phyloP scores from a whole-genome alignment of 108 stramenopile genomes.

The Tribonema minus region DNA sequence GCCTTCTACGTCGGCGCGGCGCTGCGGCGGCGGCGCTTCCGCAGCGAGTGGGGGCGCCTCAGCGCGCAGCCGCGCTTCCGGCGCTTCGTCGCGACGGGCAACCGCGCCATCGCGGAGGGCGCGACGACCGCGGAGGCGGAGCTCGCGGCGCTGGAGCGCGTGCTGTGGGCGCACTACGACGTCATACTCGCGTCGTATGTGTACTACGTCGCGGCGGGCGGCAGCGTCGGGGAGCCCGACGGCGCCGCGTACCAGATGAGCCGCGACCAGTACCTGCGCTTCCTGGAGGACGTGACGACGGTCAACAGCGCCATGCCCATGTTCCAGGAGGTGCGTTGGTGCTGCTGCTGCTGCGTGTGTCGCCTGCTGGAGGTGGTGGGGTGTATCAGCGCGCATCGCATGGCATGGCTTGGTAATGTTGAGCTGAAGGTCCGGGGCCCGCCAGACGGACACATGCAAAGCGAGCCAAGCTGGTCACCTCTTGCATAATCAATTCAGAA shows the following conservation, averaged over 20 bases:
- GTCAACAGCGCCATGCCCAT: too few species aligned
- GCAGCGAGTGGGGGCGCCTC: not conserved
- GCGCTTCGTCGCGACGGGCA: constrained; percentile 3
- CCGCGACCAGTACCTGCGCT: not conserved
- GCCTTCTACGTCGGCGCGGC: not conserved
- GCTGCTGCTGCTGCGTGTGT: too few species aligned
- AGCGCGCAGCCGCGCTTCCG: constrained; percentile 6
- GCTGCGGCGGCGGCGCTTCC: not conserved
- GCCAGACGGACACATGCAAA: too few species aligned
- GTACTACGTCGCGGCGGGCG: constrained; percentile 17
- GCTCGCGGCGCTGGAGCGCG: not conserved
- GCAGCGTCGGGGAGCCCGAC: constrained; percentile 4
- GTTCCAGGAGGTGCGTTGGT: too few species aligned
- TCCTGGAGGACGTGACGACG: not conserved
- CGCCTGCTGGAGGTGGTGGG: too few species aligned
- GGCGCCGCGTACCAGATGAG: not conserved
- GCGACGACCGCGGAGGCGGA: constrained; percentile 9
- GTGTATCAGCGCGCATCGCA: too few species aligned
- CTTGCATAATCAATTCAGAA: too few species aligned
- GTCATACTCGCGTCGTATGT: constrained; percentile 6
- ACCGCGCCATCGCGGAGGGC: constrained; percentile 13
- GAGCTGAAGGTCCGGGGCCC: too few species aligned
- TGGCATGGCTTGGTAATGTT: too few species aligned
- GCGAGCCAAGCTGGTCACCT: too few species aligned
- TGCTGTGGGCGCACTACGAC: constrained; percentile 10